Conservation (phyloP, 106 monocot genomes). For the Phalaenopsis equestris region DNA sequence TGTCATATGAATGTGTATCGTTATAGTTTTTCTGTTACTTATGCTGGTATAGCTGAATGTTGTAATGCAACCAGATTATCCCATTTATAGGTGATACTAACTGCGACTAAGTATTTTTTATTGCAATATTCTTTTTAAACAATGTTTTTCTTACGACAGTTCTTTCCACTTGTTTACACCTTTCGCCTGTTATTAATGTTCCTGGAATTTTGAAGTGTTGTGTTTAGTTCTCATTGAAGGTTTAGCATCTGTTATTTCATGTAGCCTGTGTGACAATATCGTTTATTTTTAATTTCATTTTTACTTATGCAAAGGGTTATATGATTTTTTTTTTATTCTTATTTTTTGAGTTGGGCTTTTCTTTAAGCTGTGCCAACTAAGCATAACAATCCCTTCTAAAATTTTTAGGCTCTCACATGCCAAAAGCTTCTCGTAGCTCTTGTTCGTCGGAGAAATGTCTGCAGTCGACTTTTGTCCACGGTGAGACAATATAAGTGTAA, state of each 20-base stretch:
- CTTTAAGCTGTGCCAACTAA: background rate
- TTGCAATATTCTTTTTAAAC: background rate
- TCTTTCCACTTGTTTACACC: background rate
- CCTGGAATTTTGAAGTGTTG: background rate
- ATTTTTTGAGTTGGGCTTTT: background rate
- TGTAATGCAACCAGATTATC: background rate
- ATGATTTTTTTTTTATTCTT: background rate
- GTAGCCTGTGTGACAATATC: background rate
- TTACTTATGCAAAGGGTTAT: background rate
- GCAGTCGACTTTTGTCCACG: slow-evolving; percentile 62
- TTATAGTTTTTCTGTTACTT: background rate
- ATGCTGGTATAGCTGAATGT: background rate
- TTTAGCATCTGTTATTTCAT: background rate
- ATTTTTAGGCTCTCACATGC: slow-evolving; percentile 61
- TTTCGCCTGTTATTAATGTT: background rate
- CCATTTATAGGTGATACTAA: background rate
- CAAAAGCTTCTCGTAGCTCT: slow-evolving; percentile 76
- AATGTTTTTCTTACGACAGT: background rate
- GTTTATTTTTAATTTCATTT: background rate
- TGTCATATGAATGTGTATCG: background rate
- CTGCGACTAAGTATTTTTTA: background rate
- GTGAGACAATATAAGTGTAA: slow-evolving; percentile 30
- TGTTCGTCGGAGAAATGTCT: slow-evolving; percentile 71
- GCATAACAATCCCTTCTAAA: background rate
- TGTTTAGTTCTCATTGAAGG: slow-evolving; percentile 1